These are phyloP conservation scores for Euphorbia peplus DNA, from an alignment of 345 rosid genomes.

Conservation along the genomic window DNA sequence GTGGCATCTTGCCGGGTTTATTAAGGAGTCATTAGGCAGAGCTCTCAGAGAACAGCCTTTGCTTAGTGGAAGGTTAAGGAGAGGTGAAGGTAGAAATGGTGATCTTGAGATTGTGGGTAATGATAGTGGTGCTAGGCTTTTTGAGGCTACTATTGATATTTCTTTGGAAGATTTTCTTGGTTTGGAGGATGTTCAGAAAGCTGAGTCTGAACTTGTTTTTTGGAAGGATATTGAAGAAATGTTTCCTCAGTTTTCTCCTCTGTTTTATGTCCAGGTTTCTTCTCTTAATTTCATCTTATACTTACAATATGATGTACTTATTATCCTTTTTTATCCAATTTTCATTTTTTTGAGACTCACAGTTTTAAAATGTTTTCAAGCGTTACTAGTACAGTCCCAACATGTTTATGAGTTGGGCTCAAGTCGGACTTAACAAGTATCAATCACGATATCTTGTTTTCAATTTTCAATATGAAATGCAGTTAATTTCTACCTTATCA, in stretches of 20 bases:
- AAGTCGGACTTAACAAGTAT: too few relatives aligned
- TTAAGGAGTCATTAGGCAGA: slow-evolving; percentile 63
- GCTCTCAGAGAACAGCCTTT: slow-evolving; percentile 59
- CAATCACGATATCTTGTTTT: too few relatives aligned
- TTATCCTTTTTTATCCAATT: too few relatives aligned
- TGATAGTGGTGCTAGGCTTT: slow-evolving; percentile 66
- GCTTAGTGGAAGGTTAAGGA: slow-evolving; percentile 55
- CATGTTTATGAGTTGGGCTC: too few relatives aligned
- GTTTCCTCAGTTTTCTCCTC: slow-evolving; percentile 63
- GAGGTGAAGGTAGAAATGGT: slow-evolving; percentile 31
- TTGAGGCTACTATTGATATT: slow-evolving; percentile 49
- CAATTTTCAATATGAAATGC: too few relatives aligned
- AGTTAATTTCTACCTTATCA: too few relatives aligned
- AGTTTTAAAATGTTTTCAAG: too few relatives aligned
- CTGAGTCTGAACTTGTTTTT: slow-evolving; percentile 53
- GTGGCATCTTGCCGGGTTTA: slow-evolving; percentile 64
- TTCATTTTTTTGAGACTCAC: not conserved
- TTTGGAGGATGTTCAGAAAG: slow-evolving; percentile 32
- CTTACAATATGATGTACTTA: too few relatives aligned
- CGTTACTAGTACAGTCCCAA: too few relatives aligned
- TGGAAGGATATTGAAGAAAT: slow-evolving; percentile 76
- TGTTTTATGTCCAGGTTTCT: too few relatives aligned
- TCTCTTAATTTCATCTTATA: too few relatives aligned
- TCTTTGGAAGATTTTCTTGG: slow-evolving; percentile 51
- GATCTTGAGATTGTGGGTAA: slow-evolving; percentile 67